These are phyloP conservation scores for Diphasiastrum complanatum DNA, from an alignment of 83 land plant genomes.

Conservation along the genomic window DNA sequence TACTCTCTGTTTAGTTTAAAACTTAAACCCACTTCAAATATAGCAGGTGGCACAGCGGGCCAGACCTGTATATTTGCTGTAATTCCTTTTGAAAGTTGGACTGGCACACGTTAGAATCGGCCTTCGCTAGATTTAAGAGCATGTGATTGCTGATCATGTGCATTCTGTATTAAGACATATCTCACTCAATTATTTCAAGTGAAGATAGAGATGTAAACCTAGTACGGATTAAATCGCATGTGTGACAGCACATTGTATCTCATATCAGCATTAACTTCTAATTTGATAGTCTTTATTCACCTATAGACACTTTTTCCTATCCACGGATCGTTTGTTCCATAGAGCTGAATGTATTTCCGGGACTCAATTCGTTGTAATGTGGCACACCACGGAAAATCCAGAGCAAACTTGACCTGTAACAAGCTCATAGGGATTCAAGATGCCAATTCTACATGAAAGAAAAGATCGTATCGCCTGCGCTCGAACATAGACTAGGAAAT, in stretches of 20 bases:
- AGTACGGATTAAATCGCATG: neutral
- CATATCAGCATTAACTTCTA: neutral
- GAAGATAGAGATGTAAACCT: conserved; percentile 10
- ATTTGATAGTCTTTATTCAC: neutral
- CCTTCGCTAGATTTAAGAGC: conserved; percentile 34
- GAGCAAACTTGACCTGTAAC: conserved; percentile 22
- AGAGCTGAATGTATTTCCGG: conserved; percentile 32
- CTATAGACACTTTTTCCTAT: no score
- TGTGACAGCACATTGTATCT: neutral
- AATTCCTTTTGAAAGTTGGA: conserved; percentile 17
- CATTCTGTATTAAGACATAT: conserved; percentile 23
- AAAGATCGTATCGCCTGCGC: no score
- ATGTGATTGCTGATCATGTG: conserved; percentile 21
- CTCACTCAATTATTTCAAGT: neutral
- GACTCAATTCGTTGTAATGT: conserved; percentile 30
- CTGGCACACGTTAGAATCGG: conserved; percentile 36
- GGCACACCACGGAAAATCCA: conserved; percentile 26
- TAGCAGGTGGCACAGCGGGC: no score
- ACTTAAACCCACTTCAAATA: no score
- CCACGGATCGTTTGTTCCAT: conserved; percentile 42
- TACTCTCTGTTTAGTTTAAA: no score
- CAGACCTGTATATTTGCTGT: conserved; percentile 4
- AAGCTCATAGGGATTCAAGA: no score
- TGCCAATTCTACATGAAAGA: no score
- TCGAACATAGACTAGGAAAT: no score